Conservation (phyloP, 164 flowering plant genomes). For the Nelumbo lutea region DNA sequence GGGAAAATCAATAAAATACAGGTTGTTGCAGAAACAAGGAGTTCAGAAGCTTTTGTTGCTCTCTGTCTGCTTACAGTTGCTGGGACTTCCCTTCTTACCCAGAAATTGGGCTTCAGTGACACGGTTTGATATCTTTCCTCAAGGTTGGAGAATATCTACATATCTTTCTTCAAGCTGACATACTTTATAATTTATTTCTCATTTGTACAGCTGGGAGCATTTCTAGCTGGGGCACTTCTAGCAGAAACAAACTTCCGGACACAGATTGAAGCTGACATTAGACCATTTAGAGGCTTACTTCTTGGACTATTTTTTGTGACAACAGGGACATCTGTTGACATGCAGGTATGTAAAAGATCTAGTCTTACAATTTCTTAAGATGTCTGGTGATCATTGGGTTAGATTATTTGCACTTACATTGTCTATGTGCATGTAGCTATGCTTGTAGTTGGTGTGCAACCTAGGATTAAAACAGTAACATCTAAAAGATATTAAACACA, state of each 20-base stretch:
- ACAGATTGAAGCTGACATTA: slow-evolving; percentile 98
- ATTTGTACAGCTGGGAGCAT: slow-evolving; percentile 89
- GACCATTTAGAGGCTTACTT: slow-evolving; percentile 95
- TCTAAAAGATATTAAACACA: no score
- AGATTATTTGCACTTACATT: background rate
- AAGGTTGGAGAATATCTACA: background rate
- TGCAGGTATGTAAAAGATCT: slow-evolving; percentile 46
- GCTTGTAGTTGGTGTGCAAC: no score
- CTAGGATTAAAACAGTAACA: no score
- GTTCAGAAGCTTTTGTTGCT: slow-evolving; percentile 98
- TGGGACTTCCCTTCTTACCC: slow-evolving; percentile 82
- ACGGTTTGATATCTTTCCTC: slow-evolving; percentile 48
- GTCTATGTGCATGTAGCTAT: background rate
- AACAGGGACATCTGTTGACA: slow-evolving; percentile 95
- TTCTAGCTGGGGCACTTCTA: slow-evolving; percentile 89
- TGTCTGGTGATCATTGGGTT: background rate
- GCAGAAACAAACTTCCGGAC: slow-evolving; percentile 98
- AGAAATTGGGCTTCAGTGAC: slow-evolving; percentile 95
- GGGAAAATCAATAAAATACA: slow-evolving; percentile 19
- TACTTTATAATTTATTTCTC: slow-evolving; percentile 6
- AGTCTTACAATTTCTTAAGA: background rate
- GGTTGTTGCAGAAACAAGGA: slow-evolving; percentile 98
- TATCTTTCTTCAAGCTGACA: background rate
- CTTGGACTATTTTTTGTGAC: slow-evolving; percentile 95
- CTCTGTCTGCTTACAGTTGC: slow-evolving; percentile 86